Base-by-base conservation (phyloP, 2,329 filamentous ascomycete species). In the Botrytis medusae region DNA sequence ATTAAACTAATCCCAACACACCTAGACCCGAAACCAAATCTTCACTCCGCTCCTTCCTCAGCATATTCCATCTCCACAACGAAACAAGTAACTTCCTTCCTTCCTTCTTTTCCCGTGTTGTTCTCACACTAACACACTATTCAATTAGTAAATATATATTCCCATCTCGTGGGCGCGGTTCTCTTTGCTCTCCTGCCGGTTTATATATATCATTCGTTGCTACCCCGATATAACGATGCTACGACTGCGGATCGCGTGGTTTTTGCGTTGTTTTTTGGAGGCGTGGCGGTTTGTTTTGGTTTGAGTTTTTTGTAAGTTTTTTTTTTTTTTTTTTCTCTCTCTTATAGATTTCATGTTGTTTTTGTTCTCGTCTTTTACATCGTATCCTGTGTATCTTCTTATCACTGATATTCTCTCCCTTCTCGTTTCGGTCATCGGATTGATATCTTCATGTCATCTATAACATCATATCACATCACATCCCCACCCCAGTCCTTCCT, bases 81-180 rank as follows among this genome's bases (percentile, higher is more conserved):
- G 57, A 70, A 70, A 70, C 57, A 1, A 4, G 64, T 68, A 40
- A 22, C 2, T 14, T 6, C 44, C 29, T 7, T 32, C 20, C 16
- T 29, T 37, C 25, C 16, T 25, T n/a, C 29, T 32, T 12, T 10
- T 7, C 4, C 20, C 18, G n/a, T n/a, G n/a, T n/a, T n/a, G n/a
- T 9, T 37, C 51, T 14, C 25, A 14, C 5, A 22, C n/a, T 32
- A 46, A 61, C 14, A 12, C 10, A 2, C 37, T 0, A 29, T 14
- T 7, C 12, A 25, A 46, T 46, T 59, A 73, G 67, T 76, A 40
- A 77, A 75, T 37, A 84, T 85, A 57, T 84, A 82, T 74, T 82
- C 83, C 29, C 83, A 85, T 75, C 79, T 87, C 5, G 74, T 87
- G 6, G 86, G 86, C 0, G 83, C 81, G 18, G 42, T 85, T 2